phyloP scores from a whole-genome alignment of 208 protist species.

The Trypanosoma avium region DNA sequence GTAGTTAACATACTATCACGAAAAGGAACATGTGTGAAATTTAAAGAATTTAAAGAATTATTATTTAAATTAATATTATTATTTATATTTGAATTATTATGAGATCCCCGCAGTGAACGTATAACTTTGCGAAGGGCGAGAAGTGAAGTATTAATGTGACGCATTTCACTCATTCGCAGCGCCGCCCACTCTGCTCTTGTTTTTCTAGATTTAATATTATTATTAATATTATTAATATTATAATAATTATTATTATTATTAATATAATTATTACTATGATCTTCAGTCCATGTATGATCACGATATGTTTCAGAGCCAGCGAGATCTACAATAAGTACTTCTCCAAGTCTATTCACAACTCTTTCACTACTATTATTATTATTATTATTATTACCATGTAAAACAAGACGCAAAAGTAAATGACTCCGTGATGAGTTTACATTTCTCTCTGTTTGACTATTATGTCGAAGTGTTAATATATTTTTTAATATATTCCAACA shows the following conservation, averaged over 20 bases:
- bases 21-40: slow-evolving; percentile 56
- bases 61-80: neutral
- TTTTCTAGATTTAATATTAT: neutral
- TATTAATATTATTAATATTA: slow-evolving; percentile 2
- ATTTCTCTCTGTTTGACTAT: slow-evolving; percentile 47
- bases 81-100: slow-evolving; percentile 6
- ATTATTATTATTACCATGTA: slow-evolving; percentile 9
- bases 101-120: slow-evolving; percentile 52
- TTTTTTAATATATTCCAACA: slow-evolving; percentile 34
- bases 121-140: slow-evolving; percentile 81
- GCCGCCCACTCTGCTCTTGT: slow-evolving; percentile 28
- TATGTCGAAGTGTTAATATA: slow-evolving; percentile 39
- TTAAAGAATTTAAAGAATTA: slow-evolving; percentile 1
- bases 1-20: slow-evolving; percentile 68
- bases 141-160: slow-evolving; percentile 81
- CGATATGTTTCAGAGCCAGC: slow-evolving; percentile 64
- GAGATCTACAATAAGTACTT: slow-evolving; percentile 65
- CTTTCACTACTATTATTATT: neutral
- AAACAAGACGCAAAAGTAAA: slow-evolving; percentile 21
- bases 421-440: slow-evolving; percentile 26
- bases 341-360: slow-evolving; percentile 7
- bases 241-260: slow-evolving; percentile 5
- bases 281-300: slow-evolving; percentile 9
- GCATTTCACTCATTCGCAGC: slow-evolving; percentile 37
- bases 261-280: neutral